A percentile compares a stretch with the other conserved stretches of the same genome.
Conservation (phyloP, 192 early-diverging fungal species). For the Powellomyces hirtus region DNA sequence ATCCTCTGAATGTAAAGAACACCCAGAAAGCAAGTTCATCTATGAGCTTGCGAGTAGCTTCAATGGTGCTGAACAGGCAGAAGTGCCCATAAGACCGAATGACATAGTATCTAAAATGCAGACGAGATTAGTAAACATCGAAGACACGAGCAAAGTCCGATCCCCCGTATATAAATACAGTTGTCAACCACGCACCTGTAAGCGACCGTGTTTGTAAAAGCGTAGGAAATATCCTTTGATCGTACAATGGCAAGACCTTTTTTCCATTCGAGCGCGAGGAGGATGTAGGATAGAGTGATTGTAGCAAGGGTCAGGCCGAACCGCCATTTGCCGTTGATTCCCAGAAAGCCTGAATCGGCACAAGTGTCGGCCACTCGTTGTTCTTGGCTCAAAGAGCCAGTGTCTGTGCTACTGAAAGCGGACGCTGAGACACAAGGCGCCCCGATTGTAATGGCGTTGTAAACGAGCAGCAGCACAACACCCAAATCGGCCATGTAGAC, state of each 20-base stretch:
- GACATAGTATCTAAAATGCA: conserved; percentile 63
- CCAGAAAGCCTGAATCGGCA: too few relatives aligned
- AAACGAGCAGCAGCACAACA: conserved; percentile 65
- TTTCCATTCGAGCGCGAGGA: conserved; percentile 66
- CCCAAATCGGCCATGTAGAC: conserved; percentile 81
- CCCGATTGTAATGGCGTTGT: conserved; percentile 16
- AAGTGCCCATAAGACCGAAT: conserved; percentile 74
- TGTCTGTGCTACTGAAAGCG: neutral
- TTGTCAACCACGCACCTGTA: conserved; percentile 48
- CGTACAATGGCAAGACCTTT: conserved; percentile 64
- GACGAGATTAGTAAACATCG: neutral
- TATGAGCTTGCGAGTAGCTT: conserved; percentile 57
- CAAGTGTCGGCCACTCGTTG: too few relatives aligned
- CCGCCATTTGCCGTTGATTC: conserved; percentile 18
- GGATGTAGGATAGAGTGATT: conserved; percentile 64
- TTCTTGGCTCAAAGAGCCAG: too few relatives aligned
- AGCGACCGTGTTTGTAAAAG: conserved; percentile 72
- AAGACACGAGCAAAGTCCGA: neutral
- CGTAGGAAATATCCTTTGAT: conserved; percentile 74
- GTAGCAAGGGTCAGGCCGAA: conserved; percentile 55
- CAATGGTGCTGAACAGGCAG: conserved; percentile 76
- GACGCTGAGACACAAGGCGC: neutral
- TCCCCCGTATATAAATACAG: too few relatives aligned
- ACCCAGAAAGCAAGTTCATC: conserved; percentile 79
- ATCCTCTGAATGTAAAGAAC: conserved; percentile 86